Evolutionary conservation across 2,329 filamentous ascomycete species (phyloP).

Genomic region (Neonectria neomacrospora): DNA sequence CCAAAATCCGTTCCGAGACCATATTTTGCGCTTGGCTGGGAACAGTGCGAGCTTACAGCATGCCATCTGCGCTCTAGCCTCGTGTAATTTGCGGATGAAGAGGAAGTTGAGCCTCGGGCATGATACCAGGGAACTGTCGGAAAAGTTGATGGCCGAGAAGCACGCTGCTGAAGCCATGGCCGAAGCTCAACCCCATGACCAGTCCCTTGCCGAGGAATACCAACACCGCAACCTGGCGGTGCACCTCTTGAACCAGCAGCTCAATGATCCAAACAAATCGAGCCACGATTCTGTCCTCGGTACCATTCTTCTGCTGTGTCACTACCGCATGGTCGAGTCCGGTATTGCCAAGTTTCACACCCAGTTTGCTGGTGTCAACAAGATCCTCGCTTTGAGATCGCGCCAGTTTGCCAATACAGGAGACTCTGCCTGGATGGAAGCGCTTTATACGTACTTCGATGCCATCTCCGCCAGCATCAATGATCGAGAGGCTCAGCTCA

Average conservation of each 20-base stretch:
- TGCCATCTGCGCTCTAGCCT: conserved; percentile 87
- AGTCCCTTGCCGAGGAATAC: conserved; percentile 80
- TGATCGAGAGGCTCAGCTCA: conserved; percentile 86
- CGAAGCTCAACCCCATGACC: conserved; percentile 66
- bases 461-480: conserved; percentile 93
- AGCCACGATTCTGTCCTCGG: conserved; percentile 88
- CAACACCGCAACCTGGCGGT: conserved; percentile 86
- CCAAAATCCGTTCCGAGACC: conserved; percentile 84
- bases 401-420: conserved; percentile 63
- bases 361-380: conserved; percentile 92
- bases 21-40: conserved; percentile 81
- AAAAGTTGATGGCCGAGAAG: conserved; percentile 60
- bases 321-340: conserved; percentile 94
- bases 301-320: conserved; percentile 86
- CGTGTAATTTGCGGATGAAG: conserved; percentile 91
- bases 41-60: conserved; percentile 88
- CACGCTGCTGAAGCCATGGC: conserved; percentile 56
- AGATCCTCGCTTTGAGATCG: conserved; percentile 79
- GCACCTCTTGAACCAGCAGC: conserved; percentile 82
- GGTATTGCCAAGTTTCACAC: conserved; percentile 93
- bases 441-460: conserved; percentile 94
- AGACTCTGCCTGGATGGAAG: conserved; percentile 89
- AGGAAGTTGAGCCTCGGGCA: conserved; percentile 72
- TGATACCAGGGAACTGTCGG: conserved; percentile 62
- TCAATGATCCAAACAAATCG: conserved; percentile 79